Percentiles rank a stretch among this genome's conserved stretches.
These are phyloP conservation scores for Trichaptum fuscoviolaceum DNA, from an alignment of 768 basidiomycete genomes.

Conservation along the genomic window DNA sequence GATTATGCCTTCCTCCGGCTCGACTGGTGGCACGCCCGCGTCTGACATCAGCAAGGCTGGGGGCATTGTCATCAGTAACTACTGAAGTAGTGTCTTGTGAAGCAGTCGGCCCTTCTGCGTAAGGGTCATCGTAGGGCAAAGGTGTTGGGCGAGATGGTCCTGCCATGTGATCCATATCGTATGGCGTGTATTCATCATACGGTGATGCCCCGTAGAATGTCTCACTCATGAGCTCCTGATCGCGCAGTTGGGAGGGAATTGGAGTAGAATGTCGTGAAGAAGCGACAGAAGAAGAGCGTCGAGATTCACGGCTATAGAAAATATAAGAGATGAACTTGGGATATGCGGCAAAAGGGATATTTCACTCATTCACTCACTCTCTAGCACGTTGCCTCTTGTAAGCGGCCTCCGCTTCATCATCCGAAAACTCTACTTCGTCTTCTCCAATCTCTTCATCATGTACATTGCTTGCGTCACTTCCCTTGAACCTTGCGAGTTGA, in stretches of 20 bases:
- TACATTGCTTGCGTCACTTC: conserved; percentile 92
- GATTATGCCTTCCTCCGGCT: conserved; percentile 13
- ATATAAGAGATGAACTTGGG: neutral
- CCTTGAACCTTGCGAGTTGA: conserved; percentile 65
- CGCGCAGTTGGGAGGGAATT: conserved; percentile 44
- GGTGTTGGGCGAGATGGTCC: conserved; percentile 61
- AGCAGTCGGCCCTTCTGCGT: conserved; percentile 36
- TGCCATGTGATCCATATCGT: conserved; percentile 57
- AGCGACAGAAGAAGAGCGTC: conserved; percentile 36
- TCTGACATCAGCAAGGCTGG: neutral
- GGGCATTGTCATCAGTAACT: neutral
- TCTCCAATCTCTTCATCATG: conserved; percentile 92
- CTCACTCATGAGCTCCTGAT: conserved; percentile 48
- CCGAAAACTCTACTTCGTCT: conserved; percentile 89
- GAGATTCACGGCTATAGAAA: conserved; percentile 48
- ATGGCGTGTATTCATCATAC: conserved; percentile 62
- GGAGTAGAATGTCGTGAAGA: conserved; percentile 56
- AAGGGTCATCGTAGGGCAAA: conserved; percentile 76
- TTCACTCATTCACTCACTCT: conserved; percentile 47
- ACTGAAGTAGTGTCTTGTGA: neutral
- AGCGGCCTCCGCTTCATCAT: conserved; percentile 86
- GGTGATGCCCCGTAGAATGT: conserved; percentile 48
- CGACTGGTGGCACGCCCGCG: neutral
- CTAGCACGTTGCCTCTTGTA: conserved; percentile 39
- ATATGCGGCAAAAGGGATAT: conserved; percentile 8